A percentile compares a stretch with the other conserved stretches of the same genome.
Conservation (phyloP, 768 basidiomycete species). For the Amanita pseudoporphyria region DNA sequence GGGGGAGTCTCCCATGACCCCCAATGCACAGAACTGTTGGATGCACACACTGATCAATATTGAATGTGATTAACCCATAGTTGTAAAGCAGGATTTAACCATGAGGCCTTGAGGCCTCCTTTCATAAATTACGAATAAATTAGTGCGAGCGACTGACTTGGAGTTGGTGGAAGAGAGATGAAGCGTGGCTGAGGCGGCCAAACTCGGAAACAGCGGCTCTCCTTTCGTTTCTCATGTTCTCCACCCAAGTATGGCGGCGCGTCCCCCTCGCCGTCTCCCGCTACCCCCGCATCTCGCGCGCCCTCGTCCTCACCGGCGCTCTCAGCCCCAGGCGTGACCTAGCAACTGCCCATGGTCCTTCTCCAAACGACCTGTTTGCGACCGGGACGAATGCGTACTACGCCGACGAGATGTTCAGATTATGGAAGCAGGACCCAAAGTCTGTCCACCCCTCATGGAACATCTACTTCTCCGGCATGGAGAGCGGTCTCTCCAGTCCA, state of each 20-base stretch:
- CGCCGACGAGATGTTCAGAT: constrained; percentile 92
- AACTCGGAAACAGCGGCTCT: too few species aligned
- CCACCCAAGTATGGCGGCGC: constrained; percentile 25
- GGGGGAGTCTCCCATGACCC: too few species aligned
- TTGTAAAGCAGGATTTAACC: too few species aligned
- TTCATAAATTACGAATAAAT: too few species aligned
- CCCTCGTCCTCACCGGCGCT: constrained; percentile 9
- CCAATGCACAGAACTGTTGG: too few species aligned
- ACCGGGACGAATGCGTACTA: constrained; percentile 95
- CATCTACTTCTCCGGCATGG: constrained; percentile 88
- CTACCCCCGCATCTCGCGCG: constrained; percentile 11
- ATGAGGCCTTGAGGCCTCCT: too few species aligned
- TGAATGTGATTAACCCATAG: too few species aligned
- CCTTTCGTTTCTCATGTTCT: constrained; percentile 18
- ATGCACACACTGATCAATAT: too few species aligned
- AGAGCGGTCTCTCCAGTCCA: constrained; percentile 69
- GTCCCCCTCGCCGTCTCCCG: constrained; percentile 16
- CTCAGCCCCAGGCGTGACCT: constrained; percentile 21
- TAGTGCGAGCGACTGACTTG: too few species aligned
- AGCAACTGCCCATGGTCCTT: constrained; percentile 48
- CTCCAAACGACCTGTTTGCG: constrained; percentile 79
- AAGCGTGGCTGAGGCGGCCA: too few species aligned
- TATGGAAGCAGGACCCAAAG: constrained; percentile 83
- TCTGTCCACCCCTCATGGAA: constrained; percentile 94
- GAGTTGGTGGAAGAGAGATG: too few species aligned